Evolutionary conservation across 208 protist species (phyloP).

Genomic region (Leishmania turanica): DNA sequence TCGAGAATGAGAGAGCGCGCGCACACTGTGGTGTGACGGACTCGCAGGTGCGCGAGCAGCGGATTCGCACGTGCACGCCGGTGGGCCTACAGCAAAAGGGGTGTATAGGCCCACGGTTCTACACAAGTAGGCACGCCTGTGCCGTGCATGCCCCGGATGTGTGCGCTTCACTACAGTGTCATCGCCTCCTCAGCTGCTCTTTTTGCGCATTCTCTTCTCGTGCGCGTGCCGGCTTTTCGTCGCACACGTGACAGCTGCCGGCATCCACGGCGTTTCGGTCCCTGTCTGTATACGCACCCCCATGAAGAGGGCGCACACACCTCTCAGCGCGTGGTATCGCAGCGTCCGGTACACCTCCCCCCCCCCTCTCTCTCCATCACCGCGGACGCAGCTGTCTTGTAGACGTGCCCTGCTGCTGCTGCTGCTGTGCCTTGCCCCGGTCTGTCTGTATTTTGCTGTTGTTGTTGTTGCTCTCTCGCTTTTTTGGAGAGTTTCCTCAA

Average conservation of each 20-base stretch:
- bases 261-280: neutral
- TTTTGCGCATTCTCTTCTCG: neutral
- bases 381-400: no score
- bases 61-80: no score
- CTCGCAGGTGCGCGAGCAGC: neutral
- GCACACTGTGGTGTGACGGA: neutral
- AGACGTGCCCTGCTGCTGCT: no score
- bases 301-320: no score
- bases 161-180: neutral
- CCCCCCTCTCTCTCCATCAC: no score
- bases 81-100: no score
- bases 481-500: no score
- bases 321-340: no score
- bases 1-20: neutral
- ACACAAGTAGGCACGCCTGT: neutral
- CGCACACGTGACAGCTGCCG: neutral
- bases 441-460: no score
- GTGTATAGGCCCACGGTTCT: neutral
- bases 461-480: no score
- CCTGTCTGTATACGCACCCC: neutral
- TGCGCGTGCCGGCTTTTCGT: neutral
- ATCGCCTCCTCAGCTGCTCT: neutral
- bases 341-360: no score
- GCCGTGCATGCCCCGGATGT: neutral
- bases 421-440: no score